Base-by-base conservation (phyloP, 176 grass and related monocot genomes). In the Bromus sterilis region DNA sequence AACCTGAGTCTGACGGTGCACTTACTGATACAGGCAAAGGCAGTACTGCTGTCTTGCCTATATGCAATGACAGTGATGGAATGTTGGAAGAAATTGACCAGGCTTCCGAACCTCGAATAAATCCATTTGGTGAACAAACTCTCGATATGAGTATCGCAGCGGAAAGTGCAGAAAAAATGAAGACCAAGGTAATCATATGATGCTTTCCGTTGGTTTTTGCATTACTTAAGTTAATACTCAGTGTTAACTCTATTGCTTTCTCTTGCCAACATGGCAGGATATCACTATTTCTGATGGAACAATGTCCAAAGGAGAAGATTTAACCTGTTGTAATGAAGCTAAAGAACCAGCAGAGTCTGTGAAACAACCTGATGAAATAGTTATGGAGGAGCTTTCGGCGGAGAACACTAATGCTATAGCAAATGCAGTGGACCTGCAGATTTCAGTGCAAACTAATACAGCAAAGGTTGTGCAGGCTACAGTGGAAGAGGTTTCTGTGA, bases 131-230 rank as follows among this genome's bases (percentile, higher is more conserved):
- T 32, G 30, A 61, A 60, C 55, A 18, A 77, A 77, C 20, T 66
- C 74, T 76, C 6, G 29, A 44, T 65, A 66, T 71, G 23, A 72
- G 7, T 75, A 37, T 75, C 56, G 40, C 57, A 66, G 18, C 4
- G 9, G 21, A 35, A 66, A 57, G 36, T 66, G 75, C 34, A 46
- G 34, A 83, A 74, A 60, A 33, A 48, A 56, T 58, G 14, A 69
- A 37, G 48, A 79, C 58, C 73, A 71, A 84, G 75, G 86, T 84
- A 82, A 79, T 26, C 67, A 21, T 79, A 10, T 55, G 56, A 72
- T 78, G 9, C 40, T 83, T 74, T 10, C 20, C 30, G 13, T 57
- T 70, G 70, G 15, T 37, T 29, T 57, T 72, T 53, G 3, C 56
- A 10, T 64, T 35, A 25, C 1, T 51, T 78, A 15, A 16, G 9